These are phyloP conservation scores for Agrocybe pediades DNA, from an alignment of 768 basidiomycete genomes.

Conservation along the genomic window DNA sequence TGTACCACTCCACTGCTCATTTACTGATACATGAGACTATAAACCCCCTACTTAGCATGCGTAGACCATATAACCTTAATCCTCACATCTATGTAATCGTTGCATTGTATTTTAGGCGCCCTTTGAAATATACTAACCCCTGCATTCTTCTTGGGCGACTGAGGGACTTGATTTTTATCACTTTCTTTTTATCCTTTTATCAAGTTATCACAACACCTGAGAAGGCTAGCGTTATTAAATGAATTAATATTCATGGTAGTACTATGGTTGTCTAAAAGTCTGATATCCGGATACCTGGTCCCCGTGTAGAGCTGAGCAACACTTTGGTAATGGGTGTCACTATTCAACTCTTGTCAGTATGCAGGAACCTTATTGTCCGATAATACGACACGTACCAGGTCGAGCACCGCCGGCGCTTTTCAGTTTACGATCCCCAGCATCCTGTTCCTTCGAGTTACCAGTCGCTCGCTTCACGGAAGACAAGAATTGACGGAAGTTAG, in stretches of 20 bases:
- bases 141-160: no score
- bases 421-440: slow-evolving; percentile 40
- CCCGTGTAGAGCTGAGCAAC: slow-evolving; percentile 81
- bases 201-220: no score
- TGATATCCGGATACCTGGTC: slow-evolving; percentile 87
- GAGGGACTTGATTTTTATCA: no score
- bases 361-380: slow-evolving; percentile 5
- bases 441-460: slow-evolving; percentile 60
- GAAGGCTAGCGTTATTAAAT: no score
- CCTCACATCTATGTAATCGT: no score
- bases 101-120: no score
- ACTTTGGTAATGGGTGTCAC: slow-evolving; percentile 81
- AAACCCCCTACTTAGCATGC: no score
- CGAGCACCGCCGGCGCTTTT: slow-evolving; percentile 43
- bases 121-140: no score
- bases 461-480: slow-evolving; percentile 73
- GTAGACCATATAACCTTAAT: no score
- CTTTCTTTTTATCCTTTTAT: no score
- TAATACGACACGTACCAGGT: slow-evolving; percentile 42
- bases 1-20: not conserved
- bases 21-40: no score
- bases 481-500: slow-evolving; percentile 79
- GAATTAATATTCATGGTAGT: not conserved
- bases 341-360: slow-evolving; percentile 25
- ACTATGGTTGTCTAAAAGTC: slow-evolving; percentile 52